Evolutionary conservation across 2,329 filamentous ascomycete species (phyloP), one percentile per base, ranked within the genome.

Genomic region (Xylariales sp.): DNA sequence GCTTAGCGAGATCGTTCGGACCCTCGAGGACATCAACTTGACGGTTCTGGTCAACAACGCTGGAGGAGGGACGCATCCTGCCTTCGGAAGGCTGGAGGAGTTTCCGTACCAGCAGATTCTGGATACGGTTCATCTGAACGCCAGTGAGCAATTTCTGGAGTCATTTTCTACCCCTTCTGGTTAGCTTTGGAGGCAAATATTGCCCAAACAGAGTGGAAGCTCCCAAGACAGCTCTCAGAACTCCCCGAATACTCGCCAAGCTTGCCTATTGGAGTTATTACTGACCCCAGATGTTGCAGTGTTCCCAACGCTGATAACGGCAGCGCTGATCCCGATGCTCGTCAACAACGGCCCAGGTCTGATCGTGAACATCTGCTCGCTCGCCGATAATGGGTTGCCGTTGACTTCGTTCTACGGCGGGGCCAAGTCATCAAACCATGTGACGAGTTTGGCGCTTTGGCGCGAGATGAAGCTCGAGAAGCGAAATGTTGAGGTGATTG

Each of bases 21-120:
- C 57, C 7, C 46, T 53, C 31, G 43, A 48, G 29, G 61, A 58
- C 37, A 52, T 71, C 25, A 56, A 69, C 45, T 57, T 82, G 22
- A 76, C 69, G 1, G 58, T 80, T 2, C 58, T 81, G 18, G 56
- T 81, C 50, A 80, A 80, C 58, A 80, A 80, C 53, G 69, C 75
- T 0, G 76, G 76, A 15, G 71, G 71, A 9, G 55, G 50, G 4
- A 41, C 49, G 3, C 40, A 46, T 10, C 54, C 59, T 4, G 45
- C 52, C 1, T 72, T 62, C 43, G 54, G 53, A 4, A 48, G 60
- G 3, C 53, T 76, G 4, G 54, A 62, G 10, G 52, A 64, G 3
- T 58, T 58, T 9, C 54, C 60, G 0, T 51, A 57, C 12, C 49
- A 58, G 0, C 58, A 70, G 22, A 56, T 74, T 43, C 59, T 68